Base-by-base conservation (phyloP, 352 stramenopile genomes). In the Phytophthora ramorum region DNA sequence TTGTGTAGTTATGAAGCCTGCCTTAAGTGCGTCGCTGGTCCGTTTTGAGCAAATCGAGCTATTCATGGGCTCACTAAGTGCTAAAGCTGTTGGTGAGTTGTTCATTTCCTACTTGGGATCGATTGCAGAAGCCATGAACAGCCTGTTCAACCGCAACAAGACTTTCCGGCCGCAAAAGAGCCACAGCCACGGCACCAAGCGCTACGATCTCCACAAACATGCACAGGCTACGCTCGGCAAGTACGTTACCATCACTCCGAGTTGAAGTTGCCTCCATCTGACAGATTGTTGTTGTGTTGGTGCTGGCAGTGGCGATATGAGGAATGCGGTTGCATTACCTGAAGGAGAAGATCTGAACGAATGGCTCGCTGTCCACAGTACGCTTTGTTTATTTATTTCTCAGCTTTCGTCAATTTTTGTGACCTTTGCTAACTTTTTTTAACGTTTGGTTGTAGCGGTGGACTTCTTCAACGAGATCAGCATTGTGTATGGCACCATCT, bases 391-490 rank as follows among this genome's bases (percentile, higher is more conserved):
- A 35, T 22, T 12, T 2, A 5, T 3, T 35, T 22, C 22, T 10
- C 19, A 14, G 0, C 20, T 41, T 55, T 38, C n/a, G 7, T 44
- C 13, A 22, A 19, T 19, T 14, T 8, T 58, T 44, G 5, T 12
- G 1, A 3, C 7, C 7, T 55, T 59, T 67, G 8, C 28, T 48
- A 14, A 49, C 22, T 35, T 8, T 35, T 44, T 6, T 14, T 32
- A n/a, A n/a, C n/a, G n/a, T 3, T 45, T 14, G 12, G 5, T 12
- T 43, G 17, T 43, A 97, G 91, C 91, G 20, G 91, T 98, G 20
- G 94, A 98, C 68, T 98, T 97, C 63, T 98, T 97, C 77, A 98
- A 98, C 62, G 92, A 98, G 74, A 89, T 98, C 56, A 97, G 84
- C 48, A 90, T 98, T 38, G 78, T 98, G 45, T 98, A 97, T 61